phyloP scores from a whole-genome alignment of 768 basidiomycete genomes.

The Candolleomyces efflorescens region DNA sequence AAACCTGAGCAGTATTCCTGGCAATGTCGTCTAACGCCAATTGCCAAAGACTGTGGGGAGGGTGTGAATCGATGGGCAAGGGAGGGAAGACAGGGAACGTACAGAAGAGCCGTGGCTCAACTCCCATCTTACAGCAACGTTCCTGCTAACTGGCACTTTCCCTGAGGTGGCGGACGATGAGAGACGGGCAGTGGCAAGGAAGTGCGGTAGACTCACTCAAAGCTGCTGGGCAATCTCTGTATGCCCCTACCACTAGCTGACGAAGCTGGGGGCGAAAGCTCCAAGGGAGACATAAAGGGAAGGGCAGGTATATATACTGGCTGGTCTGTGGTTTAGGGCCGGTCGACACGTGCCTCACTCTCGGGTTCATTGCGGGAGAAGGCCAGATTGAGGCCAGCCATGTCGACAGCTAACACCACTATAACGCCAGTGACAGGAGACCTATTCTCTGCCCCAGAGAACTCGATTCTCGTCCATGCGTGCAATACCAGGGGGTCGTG shows the following conservation, averaged over 20 bases:
- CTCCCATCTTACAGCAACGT: too few species aligned
- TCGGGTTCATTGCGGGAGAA: too few species aligned
- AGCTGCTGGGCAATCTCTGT: too few species aligned
- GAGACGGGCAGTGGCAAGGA: not conserved
- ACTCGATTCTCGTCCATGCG: conserved; percentile 35
- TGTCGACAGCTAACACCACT: conserved; percentile 6
- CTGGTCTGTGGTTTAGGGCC: not conserved
- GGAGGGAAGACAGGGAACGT: too few species aligned
- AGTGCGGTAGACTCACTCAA: too few species aligned
- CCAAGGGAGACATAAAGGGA: not conserved
- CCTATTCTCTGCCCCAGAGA: conserved; percentile 31
- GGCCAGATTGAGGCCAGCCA: too few species aligned
- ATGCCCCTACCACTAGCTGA: not conserved
- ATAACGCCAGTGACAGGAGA: conserved; percentile 30
- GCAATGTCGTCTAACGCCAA: too few species aligned
- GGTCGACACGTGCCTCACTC: not conserved
- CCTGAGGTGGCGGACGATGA: not conserved
- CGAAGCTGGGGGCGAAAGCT: not conserved
- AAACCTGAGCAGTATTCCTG: too few species aligned
- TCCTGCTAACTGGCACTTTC: too few species aligned
- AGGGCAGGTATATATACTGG: not conserved
- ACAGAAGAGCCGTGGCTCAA: too few species aligned
- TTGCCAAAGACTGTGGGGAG: too few species aligned
- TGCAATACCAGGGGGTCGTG: conserved; percentile 38
- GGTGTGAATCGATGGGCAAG: too few species aligned